Percentiles rank a stretch among this genome's conserved stretches.
phyloP scores from a whole-genome alignment of 2,329 filamentous ascomycete genomes.

The Colletotrichum siamense region DNA sequence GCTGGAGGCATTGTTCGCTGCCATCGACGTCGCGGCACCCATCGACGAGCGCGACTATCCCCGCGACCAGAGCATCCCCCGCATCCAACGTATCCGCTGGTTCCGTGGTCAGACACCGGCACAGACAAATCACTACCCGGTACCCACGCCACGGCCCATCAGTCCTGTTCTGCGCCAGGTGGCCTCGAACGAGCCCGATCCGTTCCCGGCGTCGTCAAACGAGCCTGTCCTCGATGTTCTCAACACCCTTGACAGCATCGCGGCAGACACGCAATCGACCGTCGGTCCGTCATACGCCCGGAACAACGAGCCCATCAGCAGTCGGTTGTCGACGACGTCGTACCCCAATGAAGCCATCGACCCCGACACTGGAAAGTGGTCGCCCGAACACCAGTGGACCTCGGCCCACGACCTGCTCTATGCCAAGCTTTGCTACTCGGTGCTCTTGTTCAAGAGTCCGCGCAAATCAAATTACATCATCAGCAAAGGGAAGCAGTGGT shows the following conservation, averaged over 20 bases:
- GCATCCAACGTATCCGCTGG: constrained; percentile 59
- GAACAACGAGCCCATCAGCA: constrained; percentile 25
- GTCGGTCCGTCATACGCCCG: constrained; percentile 20
- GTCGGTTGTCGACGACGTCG: constrained; percentile 49
- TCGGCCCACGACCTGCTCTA: constrained; percentile 63
- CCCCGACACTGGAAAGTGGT: constrained; percentile 60
- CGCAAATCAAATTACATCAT: constrained; percentile 64
- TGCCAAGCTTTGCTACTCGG: constrained; percentile 65
- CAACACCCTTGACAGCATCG: not conserved
- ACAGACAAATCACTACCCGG: constrained; percentile 28
- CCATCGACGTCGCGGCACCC: constrained; percentile 73
- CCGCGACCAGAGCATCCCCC: constrained; percentile 65
- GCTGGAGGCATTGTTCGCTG: constrained; percentile 73
- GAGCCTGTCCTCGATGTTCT: constrained; percentile 12
- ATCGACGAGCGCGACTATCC: constrained; percentile 74
- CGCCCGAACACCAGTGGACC: constrained; percentile 60
- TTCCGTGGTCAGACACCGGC: constrained; percentile 43
- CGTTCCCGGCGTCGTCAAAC: constrained; percentile 9
- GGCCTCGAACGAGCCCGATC: not conserved
- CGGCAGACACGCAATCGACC: constrained; percentile 1
- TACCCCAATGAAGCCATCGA: constrained; percentile 52
- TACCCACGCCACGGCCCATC: constrained; percentile 18
- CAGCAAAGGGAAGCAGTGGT: constrained; percentile 62
- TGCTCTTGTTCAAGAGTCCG: constrained; percentile 60
- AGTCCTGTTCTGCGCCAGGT: not conserved